A percentile compares a stretch with the other conserved stretches of the same genome.
Evolutionary conservation across 345 rosid species (phyloP).

Genomic region (Cardiospermum halicacabum): DNA sequence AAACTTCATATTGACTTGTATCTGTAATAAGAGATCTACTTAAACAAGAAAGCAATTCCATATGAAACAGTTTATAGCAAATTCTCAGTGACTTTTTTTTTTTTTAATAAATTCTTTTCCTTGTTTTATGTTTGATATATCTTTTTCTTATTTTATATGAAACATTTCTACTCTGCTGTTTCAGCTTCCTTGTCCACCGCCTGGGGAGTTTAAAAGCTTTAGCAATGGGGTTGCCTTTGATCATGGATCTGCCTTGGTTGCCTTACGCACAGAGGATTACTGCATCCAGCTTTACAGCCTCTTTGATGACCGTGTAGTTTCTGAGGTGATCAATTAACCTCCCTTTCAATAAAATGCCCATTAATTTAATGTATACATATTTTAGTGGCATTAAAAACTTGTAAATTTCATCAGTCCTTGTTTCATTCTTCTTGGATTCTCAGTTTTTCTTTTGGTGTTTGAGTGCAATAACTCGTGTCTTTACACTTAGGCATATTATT

Average conservation of each 20-base stretch:
- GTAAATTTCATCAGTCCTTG: neutral
- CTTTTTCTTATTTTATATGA: neutral
- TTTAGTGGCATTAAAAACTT: neutral
- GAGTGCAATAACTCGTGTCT: neutral
- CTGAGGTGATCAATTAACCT: slow-evolving; percentile 49
- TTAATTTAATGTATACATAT: neutral
- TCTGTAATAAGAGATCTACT: slow-evolving; percentile 9
- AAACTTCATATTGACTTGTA: neutral
- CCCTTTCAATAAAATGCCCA: neutral
- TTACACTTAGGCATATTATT: neutral
- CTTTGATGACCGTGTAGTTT: slow-evolving; percentile 69
- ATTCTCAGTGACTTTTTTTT: too few relatives aligned
- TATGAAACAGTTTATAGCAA: neutral
- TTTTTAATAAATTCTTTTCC: neutral
- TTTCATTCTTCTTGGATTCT: neutral
- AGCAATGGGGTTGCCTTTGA: slow-evolving; percentile 60
- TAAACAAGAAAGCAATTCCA: slow-evolving; percentile 2
- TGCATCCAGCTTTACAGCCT: slow-evolving; percentile 83
- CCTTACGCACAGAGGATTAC: slow-evolving; percentile 71
- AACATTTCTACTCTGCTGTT: slow-evolving; percentile 16
- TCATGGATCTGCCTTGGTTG: slow-evolving; percentile 63
- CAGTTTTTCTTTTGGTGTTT: neutral
- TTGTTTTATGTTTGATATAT: neutral
- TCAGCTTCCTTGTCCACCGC: slow-evolving; percentile 75
- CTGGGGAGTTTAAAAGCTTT: slow-evolving; percentile 41